These are phyloP conservation scores for Allantophomopsis lycopodina DNA, from an alignment of 2,329 filamentous ascomycete genomes.

Conservation along the genomic window DNA sequence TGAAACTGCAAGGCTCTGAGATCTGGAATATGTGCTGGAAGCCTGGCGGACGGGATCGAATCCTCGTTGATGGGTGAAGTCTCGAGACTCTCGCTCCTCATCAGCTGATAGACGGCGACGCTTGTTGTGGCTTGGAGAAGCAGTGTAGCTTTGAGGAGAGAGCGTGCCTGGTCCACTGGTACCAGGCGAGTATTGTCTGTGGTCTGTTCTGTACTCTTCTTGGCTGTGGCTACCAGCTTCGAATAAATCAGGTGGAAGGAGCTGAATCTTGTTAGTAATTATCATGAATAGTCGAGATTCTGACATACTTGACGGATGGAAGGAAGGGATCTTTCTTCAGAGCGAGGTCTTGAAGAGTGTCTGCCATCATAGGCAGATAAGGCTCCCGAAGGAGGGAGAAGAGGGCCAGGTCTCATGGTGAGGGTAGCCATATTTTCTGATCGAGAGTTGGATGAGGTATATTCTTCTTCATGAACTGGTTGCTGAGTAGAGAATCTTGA, in stretches of 20 bases:
- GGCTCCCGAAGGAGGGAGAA: slow-evolving; percentile 5
- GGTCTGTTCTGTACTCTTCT: slow-evolving; percentile 3
- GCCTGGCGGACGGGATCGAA: neutral
- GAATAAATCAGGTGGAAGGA: slow-evolving; percentile 4
- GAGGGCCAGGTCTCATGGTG: slow-evolving; percentile 3
- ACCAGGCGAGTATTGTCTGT: slow-evolving; percentile 3
- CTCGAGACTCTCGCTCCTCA: slow-evolving; percentile 2
- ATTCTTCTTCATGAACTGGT: slow-evolving; percentile 1
- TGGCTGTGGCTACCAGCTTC: slow-evolving; percentile 6
- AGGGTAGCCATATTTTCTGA: slow-evolving; percentile 5
- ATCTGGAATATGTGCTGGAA: neutral
- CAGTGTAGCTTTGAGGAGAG: slow-evolving; percentile 3
- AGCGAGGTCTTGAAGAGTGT: slow-evolving; percentile 4
- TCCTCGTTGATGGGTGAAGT: neutral
- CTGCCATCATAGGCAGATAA: slow-evolving; percentile 4
- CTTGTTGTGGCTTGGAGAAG: slow-evolving; percentile 4
- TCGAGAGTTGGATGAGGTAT: neutral
- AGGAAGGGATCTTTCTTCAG: slow-evolving; percentile 8
- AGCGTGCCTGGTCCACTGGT: neutral
- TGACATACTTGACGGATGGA: slow-evolving; percentile 9
- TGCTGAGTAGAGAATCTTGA: slow-evolving; percentile 4
- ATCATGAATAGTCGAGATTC: too few relatives aligned
- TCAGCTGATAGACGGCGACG: slow-evolving; percentile 8
- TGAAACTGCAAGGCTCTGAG: slow-evolving; percentile 2
- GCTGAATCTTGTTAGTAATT: neutral